Evolutionary conservation across 352 stramenopile species (phyloP).

Genomic region (Phytophthora cactorum): DNA sequence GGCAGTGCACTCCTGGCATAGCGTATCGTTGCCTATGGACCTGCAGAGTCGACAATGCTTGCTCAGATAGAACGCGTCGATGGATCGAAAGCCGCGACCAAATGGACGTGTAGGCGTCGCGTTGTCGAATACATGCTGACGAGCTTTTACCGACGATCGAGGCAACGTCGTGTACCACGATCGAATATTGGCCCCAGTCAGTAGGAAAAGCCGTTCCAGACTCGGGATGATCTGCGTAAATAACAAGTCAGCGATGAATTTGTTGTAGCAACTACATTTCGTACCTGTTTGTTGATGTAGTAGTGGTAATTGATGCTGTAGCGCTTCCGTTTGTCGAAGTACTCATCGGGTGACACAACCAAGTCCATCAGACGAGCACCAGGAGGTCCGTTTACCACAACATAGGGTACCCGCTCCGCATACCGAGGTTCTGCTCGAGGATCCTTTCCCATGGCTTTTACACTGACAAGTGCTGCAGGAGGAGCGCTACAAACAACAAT

Average conservation of each 20-base stretch:
- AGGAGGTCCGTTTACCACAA: conserved; percentile 90
- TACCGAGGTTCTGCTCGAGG: conserved; percentile 79
- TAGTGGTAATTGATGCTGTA: conserved; percentile 92
- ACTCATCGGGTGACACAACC: conserved; percentile 85
- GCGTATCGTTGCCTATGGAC: conserved; percentile 51
- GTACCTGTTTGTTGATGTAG: conserved; percentile 92
- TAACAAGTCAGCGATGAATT: conserved; percentile 5
- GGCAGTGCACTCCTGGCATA: conserved; percentile 60
- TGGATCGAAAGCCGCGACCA: conserved; percentile 47
- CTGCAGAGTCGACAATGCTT: conserved; percentile 82
- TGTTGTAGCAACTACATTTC: neutral
- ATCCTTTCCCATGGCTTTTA: conserved; percentile 83
- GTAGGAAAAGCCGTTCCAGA: conserved; percentile 83
- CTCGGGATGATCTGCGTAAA: conserved; percentile 71
- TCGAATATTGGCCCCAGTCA: conserved; percentile 81
- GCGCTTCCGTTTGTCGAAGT: conserved; percentile 48
- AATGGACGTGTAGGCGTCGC: conserved; percentile 18
- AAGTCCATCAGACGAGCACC: conserved; percentile 90
- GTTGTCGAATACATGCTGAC: conserved; percentile 34
- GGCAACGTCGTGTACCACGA: conserved; percentile 75
- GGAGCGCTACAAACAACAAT: conserved; percentile 53
- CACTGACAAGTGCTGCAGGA: conserved; percentile 78
- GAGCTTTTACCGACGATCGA: conserved; percentile 64
- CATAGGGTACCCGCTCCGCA: conserved; percentile 89
- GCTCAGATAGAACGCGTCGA: conserved; percentile 88